Evolutionary conservation across 2,329 filamentous ascomycete genomes (phyloP).

Genomic region (Lachnellula cervina): DNA sequence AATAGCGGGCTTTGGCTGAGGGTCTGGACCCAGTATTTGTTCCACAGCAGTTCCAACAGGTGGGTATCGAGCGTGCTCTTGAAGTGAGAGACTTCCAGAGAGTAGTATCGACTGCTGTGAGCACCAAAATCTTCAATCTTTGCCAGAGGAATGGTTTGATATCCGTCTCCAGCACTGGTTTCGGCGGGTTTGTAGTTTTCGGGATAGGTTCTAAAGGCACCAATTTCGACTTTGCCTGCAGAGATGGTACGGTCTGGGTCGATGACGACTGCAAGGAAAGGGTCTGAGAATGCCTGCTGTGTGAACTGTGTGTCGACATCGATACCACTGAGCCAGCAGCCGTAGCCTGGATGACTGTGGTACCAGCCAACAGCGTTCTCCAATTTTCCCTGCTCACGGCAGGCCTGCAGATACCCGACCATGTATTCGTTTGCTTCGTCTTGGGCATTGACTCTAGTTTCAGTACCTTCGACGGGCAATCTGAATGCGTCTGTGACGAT

Average conservation of each 20-base stretch:
- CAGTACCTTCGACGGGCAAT: slow-evolving; percentile 94
- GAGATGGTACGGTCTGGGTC: slow-evolving; percentile 94
- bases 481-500: slow-evolving; percentile 93
- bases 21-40: slow-evolving; percentile 98
- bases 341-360: slow-evolving; percentile 94
- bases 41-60: slow-evolving; percentile 86
- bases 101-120: slow-evolving; percentile 85
- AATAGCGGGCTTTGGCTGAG: slow-evolving; percentile 86
- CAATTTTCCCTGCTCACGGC: slow-evolving; percentile 69
- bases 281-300: slow-evolving; percentile 82
- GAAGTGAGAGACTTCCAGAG: slow-evolving; percentile 86
- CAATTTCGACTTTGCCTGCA: slow-evolving; percentile 90
- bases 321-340: slow-evolving; percentile 96
- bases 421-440: slow-evolving; percentile 97
- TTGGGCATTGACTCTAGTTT: slow-evolving; percentile 94
- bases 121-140: slow-evolving; percentile 97
- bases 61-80: slow-evolving; percentile 87
- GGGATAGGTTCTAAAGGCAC: slow-evolving; percentile 89
- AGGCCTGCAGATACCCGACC: slow-evolving; percentile 73
- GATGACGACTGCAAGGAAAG: slow-evolving; percentile 92
- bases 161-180: slow-evolving; percentile 48
- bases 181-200: slow-evolving; percentile 60
- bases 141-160: slow-evolving; percentile 77
- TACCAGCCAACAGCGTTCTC: slow-evolving; percentile 99
- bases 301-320: slow-evolving; percentile 84